phyloP scores from a whole-genome alignment of 345 rosid genomes.

The Salix suchowensis region DNA sequence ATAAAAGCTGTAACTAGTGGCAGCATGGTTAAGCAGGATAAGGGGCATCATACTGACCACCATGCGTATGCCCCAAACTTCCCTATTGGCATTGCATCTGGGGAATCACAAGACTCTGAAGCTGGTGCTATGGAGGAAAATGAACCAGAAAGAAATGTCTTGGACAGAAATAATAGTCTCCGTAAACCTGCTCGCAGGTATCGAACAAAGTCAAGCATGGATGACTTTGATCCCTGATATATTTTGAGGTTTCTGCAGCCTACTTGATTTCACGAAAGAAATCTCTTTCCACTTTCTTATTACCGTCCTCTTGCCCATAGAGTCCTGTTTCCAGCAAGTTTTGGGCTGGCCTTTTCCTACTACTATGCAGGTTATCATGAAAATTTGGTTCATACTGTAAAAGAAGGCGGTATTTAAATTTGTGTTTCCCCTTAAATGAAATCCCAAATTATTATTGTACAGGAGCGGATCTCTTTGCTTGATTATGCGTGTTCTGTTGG shows the following conservation, averaged over 20 bases:
- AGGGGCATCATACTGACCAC: conserved; percentile 11
- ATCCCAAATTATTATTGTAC: too few species aligned
- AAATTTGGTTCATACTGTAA: too few species aligned
- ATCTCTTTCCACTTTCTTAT: not conserved
- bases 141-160: not conserved
- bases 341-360: not conserved
- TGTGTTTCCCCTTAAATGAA: too few species aligned
- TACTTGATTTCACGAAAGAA: not conserved
- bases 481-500: too few species aligned
- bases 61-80: conserved; percentile 13
- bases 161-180: conserved; percentile 4
- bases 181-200: conserved; percentile 38
- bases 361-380: not conserved
- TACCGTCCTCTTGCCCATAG: not conserved
- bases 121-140: conserved; percentile 29
- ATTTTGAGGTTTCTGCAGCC: not conserved
- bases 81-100: conserved; percentile 40
- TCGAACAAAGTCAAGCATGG: conserved; percentile 34
- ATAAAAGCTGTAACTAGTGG: conserved; percentile 14
- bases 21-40: conserved; percentile 23
- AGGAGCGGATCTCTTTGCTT: too few species aligned
- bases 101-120: conserved; percentile 32
- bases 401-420: too few species aligned
- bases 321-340: not conserved
- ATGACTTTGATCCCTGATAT: conserved; percentile 36